A percentile compares a stretch with the other conserved stretches of the same genome.
phyloP scores from a whole-genome alignment of 169 alveolate genomes.

The Miamiensis avidus region DNA sequence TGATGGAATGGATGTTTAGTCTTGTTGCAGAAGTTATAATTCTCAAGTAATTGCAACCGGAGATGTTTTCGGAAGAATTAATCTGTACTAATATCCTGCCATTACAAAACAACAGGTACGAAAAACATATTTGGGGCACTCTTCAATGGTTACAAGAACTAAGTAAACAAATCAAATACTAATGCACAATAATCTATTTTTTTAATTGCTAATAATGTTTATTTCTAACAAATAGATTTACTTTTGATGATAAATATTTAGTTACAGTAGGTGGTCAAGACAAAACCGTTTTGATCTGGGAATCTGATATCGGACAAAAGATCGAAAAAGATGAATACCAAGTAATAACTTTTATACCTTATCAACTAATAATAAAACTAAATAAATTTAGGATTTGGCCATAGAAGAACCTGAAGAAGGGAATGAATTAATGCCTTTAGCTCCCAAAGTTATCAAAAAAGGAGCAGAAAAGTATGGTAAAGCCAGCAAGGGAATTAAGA shows the following conservation, averaged over 20 bases:
- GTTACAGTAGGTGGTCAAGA: conserved; percentile 85
- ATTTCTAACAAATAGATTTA: no score
- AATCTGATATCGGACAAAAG: conserved; percentile 63
- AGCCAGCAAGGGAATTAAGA: conserved; percentile 52
- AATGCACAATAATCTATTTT: no score
- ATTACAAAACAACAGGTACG: conserved; percentile 59
- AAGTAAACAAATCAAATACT: not conserved
- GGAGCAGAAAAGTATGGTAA: conserved; percentile 48
- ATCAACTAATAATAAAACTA: no score
- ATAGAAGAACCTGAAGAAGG: conserved; percentile 34
- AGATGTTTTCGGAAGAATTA: conserved; percentile 78
- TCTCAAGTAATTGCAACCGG: conserved; percentile 76
- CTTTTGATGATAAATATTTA: conserved; percentile 70
- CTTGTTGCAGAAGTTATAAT: conserved; percentile 61
- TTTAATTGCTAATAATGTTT: no score
- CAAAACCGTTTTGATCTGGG: conserved; percentile 84
- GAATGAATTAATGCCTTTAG: conserved; percentile 14
- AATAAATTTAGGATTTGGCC: conserved; percentile 39
- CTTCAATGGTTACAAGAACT: conserved; percentile 78
- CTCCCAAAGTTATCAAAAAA: conserved; percentile 40
- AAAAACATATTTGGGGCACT: conserved; percentile 79
- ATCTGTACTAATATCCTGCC: conserved; percentile 82
- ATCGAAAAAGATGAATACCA: conserved; percentile 58
- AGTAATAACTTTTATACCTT: no score
- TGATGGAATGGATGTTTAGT: conserved; percentile 72